These are phyloP conservation scores for Amborella trichopoda DNA, from an alignment of 164 flowering plant genomes.

Conservation along the genomic window DNA sequence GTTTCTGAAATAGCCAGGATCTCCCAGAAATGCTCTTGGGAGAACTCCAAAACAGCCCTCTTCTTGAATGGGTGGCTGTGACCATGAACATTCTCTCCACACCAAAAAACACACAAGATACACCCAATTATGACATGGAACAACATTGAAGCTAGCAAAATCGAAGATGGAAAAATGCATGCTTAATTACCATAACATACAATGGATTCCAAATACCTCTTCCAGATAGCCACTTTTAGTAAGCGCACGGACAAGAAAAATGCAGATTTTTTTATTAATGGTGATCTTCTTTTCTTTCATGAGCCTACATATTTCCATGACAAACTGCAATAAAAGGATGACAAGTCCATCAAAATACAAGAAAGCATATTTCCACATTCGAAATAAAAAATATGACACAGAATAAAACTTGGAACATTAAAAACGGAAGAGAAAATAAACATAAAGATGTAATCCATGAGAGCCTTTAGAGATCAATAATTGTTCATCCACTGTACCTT, in stretches of 20 bases:
- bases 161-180: not conserved
- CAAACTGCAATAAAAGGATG: conserved; percentile 52
- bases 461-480: not conserved
- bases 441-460: not conserved
- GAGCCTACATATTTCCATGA: conserved; percentile 62
- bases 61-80: not conserved
- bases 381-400: not conserved
- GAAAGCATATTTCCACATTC: not conserved
- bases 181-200: not conserved
- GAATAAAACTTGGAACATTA: not conserved
- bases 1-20: too few relatives aligned
- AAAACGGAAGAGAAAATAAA: not conserved
- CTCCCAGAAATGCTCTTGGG: not conserved
- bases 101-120: not conserved
- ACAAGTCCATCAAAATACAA: not conserved
- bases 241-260: conserved; percentile 42
- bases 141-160: not conserved
- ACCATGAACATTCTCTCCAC: not conserved
- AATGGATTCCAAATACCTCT: conserved; percentile 30
- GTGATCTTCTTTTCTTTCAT: conserved; percentile 44
- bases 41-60: not conserved
- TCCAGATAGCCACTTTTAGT: conserved; percentile 69
- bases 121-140: not conserved
- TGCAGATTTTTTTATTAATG: conserved; percentile 24
- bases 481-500: not conserved